A percentile compares a stretch with the other conserved stretches of the same genome.
Evolutionary conservation across 768 basidiomycete species (phyloP).

Genomic region (Tricholomella constricta): DNA sequence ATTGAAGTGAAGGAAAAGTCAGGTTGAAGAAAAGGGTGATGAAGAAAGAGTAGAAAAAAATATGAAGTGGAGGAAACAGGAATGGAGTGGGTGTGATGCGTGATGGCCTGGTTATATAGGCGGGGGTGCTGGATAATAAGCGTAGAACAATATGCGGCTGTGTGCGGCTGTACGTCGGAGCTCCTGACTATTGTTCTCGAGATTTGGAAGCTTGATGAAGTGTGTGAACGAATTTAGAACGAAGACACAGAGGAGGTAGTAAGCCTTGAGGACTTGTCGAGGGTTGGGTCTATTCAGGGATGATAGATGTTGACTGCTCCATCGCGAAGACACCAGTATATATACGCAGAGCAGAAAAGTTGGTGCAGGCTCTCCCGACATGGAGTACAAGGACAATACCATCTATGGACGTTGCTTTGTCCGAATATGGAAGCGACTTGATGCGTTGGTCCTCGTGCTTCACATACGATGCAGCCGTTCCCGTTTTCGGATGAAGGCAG

Average conservation of each 20-base stretch:
- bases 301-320: slow-evolving; percentile 8
- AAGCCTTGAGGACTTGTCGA: not conserved
- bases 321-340: slow-evolving; percentile 23
- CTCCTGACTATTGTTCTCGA: slow-evolving; percentile 16
- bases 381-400: slow-evolving; percentile 34
- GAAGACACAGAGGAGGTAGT: not conserved
- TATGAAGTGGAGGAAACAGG: slow-evolving; percentile 3
- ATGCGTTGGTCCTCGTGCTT: slow-evolving; percentile 6
- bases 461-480: not conserved
- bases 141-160: slow-evolving; percentile 15
- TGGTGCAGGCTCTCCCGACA: slow-evolving; percentile 4
- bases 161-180: slow-evolving; percentile 2
- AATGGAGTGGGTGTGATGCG: slow-evolving; percentile 5
- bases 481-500: slow-evolving; percentile 7
- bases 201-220: not conserved
- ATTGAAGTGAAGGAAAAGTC: not conserved
- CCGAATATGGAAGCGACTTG: slow-evolving; percentile 16
- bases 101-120: slow-evolving; percentile 16
- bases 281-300: slow-evolving; percentile 5
- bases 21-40: not conserved
- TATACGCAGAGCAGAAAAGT: slow-evolving; percentile 24
- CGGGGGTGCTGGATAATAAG: slow-evolving; percentile 11
- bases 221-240: slow-evolving; percentile 5
- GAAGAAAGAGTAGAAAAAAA: slow-evolving; percentile 9
- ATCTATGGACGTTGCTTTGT: slow-evolving; percentile 33